phyloP scores from a whole-genome alignment of 192 early-diverging fungal genomes.

The Dimargaris xerosporica region DNA sequence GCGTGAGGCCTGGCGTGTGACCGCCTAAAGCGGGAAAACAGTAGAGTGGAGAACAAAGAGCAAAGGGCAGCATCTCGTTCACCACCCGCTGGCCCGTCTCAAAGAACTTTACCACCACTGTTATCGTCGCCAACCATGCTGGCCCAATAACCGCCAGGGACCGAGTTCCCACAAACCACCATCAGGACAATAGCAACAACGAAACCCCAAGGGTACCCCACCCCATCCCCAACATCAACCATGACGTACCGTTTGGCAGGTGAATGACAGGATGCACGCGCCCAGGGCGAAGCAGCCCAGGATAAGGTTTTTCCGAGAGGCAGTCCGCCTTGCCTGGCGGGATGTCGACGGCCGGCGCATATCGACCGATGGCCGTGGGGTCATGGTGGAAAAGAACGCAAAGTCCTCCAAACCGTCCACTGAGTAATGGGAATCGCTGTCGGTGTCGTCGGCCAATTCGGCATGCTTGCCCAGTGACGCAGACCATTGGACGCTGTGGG shows the following conservation, averaged over 20 bases:
- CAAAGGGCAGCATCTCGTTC: no score
- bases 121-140: not conserved
- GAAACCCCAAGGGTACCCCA: not conserved
- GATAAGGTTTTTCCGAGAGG: no score
- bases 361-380: constrained; percentile 2
- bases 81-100: not conserved
- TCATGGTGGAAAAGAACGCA: not conserved
- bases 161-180: not conserved
- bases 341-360: no score
- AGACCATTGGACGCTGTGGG: no score
- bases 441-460: not conserved
- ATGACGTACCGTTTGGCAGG: not conserved
- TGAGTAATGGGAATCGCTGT: constrained; percentile 2
- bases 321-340: no score
- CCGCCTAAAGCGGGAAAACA: not conserved
- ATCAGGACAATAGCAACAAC: not conserved
- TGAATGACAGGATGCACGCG: constrained; percentile 1
- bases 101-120: not conserved
- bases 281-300: not conserved
- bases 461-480: no score
- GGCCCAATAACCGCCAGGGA: not conserved
- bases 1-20: not conserved
- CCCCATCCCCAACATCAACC: not conserved
- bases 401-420: not conserved
- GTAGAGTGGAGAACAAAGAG: no score